These are phyloP conservation scores for Ustilago sp. DNA, from an alignment of 1,284 basidiomycete genomes.

Conservation along the genomic window DNA sequence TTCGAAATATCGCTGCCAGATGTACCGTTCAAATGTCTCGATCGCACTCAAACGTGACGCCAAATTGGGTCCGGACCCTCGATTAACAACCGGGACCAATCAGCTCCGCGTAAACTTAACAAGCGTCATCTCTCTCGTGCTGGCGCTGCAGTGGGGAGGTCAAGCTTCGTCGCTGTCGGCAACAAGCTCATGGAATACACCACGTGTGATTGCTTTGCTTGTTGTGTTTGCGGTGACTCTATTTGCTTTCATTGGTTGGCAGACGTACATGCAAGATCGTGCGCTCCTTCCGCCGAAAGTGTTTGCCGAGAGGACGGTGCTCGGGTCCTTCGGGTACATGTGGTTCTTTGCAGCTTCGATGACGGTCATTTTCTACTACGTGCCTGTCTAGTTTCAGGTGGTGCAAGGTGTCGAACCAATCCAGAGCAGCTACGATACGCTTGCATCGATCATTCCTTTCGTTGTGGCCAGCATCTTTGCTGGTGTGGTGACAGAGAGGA, in stretches of 20 bases:
- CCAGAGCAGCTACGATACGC: slow-evolving; percentile 22
- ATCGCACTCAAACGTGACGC: slow-evolving; percentile 8
- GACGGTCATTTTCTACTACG: slow-evolving; percentile 34
- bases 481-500: slow-evolving; percentile 17
- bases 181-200: slow-evolving; percentile 9
- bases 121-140: slow-evolving; percentile 21
- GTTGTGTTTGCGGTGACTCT: slow-evolving; percentile 14
- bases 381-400: slow-evolving; percentile 39
- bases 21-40: slow-evolving; percentile 12
- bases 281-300: slow-evolving; percentile 23
- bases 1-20: slow-evolving; percentile 15
- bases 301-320: slow-evolving; percentile 20
- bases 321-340: slow-evolving; percentile 29
- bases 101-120: slow-evolving; percentile 62
- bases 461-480: slow-evolving; percentile 17
- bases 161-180: slow-evolving; percentile 3
- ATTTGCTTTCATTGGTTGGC: slow-evolving; percentile 29
- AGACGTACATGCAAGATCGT: slow-evolving; percentile 17
- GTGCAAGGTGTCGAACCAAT: slow-evolving; percentile 11
- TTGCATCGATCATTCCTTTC: slow-evolving; percentile 18
- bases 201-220: slow-evolving; percentile 22
- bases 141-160: slow-evolving; percentile 30
- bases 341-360: slow-evolving; percentile 18
- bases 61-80: not conserved
- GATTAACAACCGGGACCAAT: slow-evolving; percentile 19